Evolutionary conservation across 2,329 filamentous ascomycete genomes (phyloP).

Genomic region (Arthroderma sp.): DNA sequence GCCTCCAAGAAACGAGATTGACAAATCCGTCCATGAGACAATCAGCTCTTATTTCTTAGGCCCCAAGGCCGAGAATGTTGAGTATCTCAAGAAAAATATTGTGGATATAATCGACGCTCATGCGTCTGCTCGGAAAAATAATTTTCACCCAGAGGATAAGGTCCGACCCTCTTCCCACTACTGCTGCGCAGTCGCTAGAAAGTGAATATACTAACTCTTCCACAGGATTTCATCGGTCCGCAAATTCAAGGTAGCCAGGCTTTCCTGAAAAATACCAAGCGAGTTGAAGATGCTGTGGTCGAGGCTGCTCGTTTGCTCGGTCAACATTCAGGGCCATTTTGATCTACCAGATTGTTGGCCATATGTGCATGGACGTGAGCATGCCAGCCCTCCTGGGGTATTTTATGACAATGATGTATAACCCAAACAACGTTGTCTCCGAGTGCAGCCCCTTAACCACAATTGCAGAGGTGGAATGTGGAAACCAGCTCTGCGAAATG

Average conservation of each 20-base stretch:
- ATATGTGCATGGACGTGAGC: slow-evolving; percentile 33
- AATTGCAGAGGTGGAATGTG: slow-evolving; percentile 32
- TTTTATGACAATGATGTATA: slow-evolving; percentile 39
- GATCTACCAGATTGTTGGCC: slow-evolving; percentile 30
- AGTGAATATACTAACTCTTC: slow-evolving; percentile 11
- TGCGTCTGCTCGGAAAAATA: neutral
- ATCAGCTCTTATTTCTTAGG: slow-evolving; percentile 34
- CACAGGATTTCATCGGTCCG: slow-evolving; percentile 13
- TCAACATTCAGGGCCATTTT: slow-evolving; percentile 34
- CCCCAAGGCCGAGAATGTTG: slow-evolving; percentile 31
- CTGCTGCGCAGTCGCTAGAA: neutral
- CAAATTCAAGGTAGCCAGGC: slow-evolving; percentile 12
- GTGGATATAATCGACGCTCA: slow-evolving; percentile 25
- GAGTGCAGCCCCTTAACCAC: slow-evolving; percentile 37
- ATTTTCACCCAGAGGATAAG: neutral
- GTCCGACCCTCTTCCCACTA: neutral
- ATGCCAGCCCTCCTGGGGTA: slow-evolving; percentile 35
- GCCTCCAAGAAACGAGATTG: no score
- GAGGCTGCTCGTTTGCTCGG: slow-evolving; percentile 28
- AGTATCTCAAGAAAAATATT: slow-evolving; percentile 28
- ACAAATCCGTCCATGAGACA: slow-evolving; percentile 18
- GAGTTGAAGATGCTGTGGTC: slow-evolving; percentile 24
- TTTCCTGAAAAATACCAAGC: slow-evolving; percentile 23
- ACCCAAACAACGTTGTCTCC: slow-evolving; percentile 37
- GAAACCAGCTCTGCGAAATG: slow-evolving; percentile 33